Evolutionary conservation across 495 filamentous ascomycete species (phyloP).

Genomic region (Xylaria grammica): DNA sequence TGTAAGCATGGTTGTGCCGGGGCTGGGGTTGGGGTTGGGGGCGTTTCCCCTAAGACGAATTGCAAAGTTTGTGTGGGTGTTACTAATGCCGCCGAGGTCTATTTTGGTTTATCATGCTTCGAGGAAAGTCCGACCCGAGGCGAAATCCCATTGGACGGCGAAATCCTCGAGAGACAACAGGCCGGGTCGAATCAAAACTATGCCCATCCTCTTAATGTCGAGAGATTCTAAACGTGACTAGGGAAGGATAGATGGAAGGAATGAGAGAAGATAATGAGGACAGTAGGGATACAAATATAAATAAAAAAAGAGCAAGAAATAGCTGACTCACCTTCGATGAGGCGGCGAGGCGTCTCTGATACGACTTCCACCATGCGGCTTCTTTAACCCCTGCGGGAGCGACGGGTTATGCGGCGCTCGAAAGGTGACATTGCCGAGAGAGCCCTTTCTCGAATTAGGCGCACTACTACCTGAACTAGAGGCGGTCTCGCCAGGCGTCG

Average conservation of each 20-base stretch:
- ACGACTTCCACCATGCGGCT: constrained; percentile 47
- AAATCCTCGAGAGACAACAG: not conserved
- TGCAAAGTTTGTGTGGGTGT: constrained; percentile 4
- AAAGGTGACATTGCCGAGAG: constrained; percentile 49
- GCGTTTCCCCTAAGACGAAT: constrained; percentile 7
- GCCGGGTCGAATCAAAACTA: not conserved
- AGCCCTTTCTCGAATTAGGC: constrained; percentile 48
- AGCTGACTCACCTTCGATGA: constrained; percentile 49
- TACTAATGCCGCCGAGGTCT: not conserved
- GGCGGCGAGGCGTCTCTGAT: constrained; percentile 53
- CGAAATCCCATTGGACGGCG: not conserved
- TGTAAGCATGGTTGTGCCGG: not conserved
- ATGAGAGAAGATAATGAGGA: not conserved
- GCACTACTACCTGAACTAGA: constrained; percentile 42
- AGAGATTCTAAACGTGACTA: not conserved
- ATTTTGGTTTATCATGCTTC: constrained; percentile 2
- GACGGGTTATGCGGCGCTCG: constrained; percentile 45
- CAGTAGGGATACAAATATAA: constrained; percentile 13
- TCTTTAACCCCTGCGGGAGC: constrained; percentile 51
- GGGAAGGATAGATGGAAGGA: not conserved
- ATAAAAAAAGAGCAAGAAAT: constrained; percentile 12
- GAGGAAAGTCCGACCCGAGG: not conserved
- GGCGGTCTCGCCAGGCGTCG: constrained; percentile 38
- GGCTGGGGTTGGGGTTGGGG: not conserved
- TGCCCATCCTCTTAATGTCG: constrained; percentile 3